Base-by-base conservation (phyloP, 306 rosid species). In the Luffa acutangula region DNA sequence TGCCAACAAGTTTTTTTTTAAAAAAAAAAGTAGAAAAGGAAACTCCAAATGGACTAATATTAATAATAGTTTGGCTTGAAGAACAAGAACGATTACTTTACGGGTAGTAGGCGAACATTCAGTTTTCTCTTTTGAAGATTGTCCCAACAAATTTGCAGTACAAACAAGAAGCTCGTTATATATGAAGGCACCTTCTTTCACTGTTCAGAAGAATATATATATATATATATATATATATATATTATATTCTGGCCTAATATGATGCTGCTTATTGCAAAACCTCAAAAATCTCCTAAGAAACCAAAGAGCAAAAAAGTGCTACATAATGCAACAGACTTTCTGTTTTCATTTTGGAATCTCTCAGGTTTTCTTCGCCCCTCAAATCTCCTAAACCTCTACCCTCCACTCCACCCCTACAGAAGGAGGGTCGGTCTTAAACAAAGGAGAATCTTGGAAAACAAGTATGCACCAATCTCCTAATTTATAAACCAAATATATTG, bases 131-230 rank as follows among this genome's bases (percentile, higher is more conserved):
- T 39, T 69, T 4, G 75, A 9, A 69, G 75, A 69, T 69, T 43
- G 36, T 37, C 36, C 18, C 51, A 69, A 69, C 54, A 69, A 8
- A 69, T 69, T 69, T 69, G 75, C 54, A 70, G 77, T 72, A 25
- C 77, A 46, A 72, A 31, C 77, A 48, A 72, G 76, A 71, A 11
- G 54, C 46, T 70, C 56, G 21, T 71, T 71, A 46, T 25, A 25
- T 25, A 25, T 20, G 76, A 67, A 72, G 77, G 77, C 77, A 72
- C 56, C 57, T 70, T n/a, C 54, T 5, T 71, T 71, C 10, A 71
- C 58, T 71, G 58, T 71, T 71, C 39, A 72, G 41, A 48, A 72
- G 59, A 46, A 72, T 43, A 70, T 71, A 25, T 25, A n/a, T n/a
- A n/a, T n/a, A n/a, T n/a, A n/a, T n/a, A n/a, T n/a, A n/a, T n/a